Percentiles rank a stretch among this genome's conserved stretches.
These are phyloP conservation scores for Botrytis fabae DNA, from an alignment of 2,329 filamentous ascomycete genomes.

Conservation along the genomic window DNA sequence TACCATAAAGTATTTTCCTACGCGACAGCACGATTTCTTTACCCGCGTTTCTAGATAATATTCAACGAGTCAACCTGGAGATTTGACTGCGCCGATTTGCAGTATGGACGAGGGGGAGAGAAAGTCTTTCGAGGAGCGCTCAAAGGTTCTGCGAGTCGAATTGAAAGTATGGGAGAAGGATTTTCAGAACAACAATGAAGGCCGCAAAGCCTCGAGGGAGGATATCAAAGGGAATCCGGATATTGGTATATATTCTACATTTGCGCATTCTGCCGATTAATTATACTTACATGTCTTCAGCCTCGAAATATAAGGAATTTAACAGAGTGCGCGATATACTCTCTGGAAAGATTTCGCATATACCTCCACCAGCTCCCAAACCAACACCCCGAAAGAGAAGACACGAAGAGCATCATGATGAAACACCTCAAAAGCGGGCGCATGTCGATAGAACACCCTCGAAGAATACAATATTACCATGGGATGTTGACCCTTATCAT, in stretches of 20 bases:
- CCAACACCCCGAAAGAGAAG: constrained; percentile 44
- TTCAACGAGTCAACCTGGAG: neutral
- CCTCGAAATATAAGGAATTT: constrained; percentile 72
- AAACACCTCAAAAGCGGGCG: constrained; percentile 55
- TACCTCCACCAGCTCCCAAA: constrained; percentile 30
- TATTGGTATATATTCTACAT: constrained; percentile 57
- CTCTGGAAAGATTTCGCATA: constrained; percentile 52
- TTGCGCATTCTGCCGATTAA: neutral
- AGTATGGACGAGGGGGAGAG: constrained; percentile 35
- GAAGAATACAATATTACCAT: constrained; percentile 41
- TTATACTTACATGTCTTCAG: constrained; percentile 28
- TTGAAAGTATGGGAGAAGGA: constrained; percentile 73
- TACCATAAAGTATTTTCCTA: neutral
- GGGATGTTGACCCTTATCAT: constrained; percentile 49
- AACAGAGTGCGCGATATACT: constrained; percentile 63
- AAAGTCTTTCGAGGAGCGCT: constrained; percentile 37
- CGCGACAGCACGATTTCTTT: neutral
- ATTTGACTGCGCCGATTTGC: neutral
- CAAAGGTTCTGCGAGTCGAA: constrained; percentile 61
- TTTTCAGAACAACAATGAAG: constrained; percentile 62
- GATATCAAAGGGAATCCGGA: constrained; percentile 73
- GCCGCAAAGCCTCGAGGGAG: constrained; percentile 68
- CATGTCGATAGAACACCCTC: constrained; percentile 50
- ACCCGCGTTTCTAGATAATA: neutral
- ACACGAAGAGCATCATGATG: constrained; percentile 41